Conservation (phyloP, 805 yeast species). For the Candida boidinii region DNA sequence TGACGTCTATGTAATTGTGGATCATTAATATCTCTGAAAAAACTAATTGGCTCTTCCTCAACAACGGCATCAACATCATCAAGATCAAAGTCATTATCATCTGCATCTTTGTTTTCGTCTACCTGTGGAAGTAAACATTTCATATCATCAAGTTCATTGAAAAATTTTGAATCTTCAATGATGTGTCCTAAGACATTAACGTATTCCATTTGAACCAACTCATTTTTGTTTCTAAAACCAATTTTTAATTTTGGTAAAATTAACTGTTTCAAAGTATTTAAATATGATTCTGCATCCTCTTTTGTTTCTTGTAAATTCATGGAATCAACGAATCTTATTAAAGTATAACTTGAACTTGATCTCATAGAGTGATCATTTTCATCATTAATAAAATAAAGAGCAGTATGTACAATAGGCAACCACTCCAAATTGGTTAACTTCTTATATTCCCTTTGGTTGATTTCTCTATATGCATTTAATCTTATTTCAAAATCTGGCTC, state of each 20-base stretch:
- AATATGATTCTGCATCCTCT: constrained; percentile 21
- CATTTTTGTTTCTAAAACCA: constrained; percentile 58
- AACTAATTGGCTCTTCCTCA: too few species aligned
- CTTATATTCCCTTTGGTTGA: constrained; percentile 48
- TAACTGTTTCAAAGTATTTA: constrained; percentile 37
- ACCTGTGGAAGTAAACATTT: constrained; percentile 46
- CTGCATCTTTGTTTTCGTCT: constrained; percentile 69
- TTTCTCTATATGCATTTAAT: constrained; percentile 52
- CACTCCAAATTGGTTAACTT: constrained; percentile 51
- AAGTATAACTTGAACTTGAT: constrained; percentile 59
- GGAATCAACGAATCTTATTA: constrained; percentile 60
- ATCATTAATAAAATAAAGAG: constrained; percentile 66
- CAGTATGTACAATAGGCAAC: constrained; percentile 66
- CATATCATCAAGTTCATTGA: constrained; percentile 55
- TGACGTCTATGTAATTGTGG: constrained; percentile 82
- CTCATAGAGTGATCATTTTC: constrained; percentile 74
- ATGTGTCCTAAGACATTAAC: constrained; percentile 57
- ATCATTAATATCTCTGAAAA: constrained; percentile 56
- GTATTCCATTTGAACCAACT: constrained; percentile 63
- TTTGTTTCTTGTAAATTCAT: constrained; percentile 22
- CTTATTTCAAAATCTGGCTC: constrained; percentile 77
- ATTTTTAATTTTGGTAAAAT: constrained; percentile 57
- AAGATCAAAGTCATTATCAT: too few species aligned
- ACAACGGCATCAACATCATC: too few species aligned
- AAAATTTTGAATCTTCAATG: constrained; percentile 37